Base-by-base conservation (phyloP, 805 yeast species). In the Barnettozyma vustinii region DNA sequence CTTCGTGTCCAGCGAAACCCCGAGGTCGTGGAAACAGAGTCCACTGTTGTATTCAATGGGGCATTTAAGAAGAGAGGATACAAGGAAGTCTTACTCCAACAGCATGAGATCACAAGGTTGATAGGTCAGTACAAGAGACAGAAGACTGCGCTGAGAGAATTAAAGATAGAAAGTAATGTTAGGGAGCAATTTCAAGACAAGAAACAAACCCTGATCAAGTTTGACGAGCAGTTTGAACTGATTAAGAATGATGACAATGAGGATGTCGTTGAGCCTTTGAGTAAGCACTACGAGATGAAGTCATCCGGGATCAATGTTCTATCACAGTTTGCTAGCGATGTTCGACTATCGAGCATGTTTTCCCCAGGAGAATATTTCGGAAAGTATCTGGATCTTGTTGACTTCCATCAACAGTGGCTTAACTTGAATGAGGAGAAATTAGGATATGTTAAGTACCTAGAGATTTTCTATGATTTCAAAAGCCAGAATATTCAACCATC, bases 351-450 rank as follows among this genome's bases (percentile, higher is more conserved):
- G 16, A 46, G 58, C 0, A 44, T 79, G 6, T 89, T 86, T 60
- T 68, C 79, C 0, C 73, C 76, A 4, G 79, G 74, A 27, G 96
- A 90, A 61, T 64, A 66, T 32, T 76, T 74, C 58, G 96, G 96
- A 0, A 75, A 74, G 52, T 79, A 63, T 53, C 54, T 90, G 18
- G 92, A 88, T 52, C 67, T 88, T 46, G 60, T 70, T 4, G 60
- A 60, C 5, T 68, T 73, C 43, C 84, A 81, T 63, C 77, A 75
- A 27, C 55, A 57, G 27, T 85, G 83, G 79, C 61, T 82, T 36
- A 73, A 77, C 47, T 66, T 80, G 7, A 58, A 67, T 1, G 60
- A 61, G 37, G 59, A 61, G 1, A 65, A 73, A 10, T 58, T 68
- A 30, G 59, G 73, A 4, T 83, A 84, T 54, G 57, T 72, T 9